A percentile compares a stretch with the other conserved stretches of the same genome.
phyloP scores from a whole-genome alignment of 2,329 filamentous ascomycete genomes.

The Arthroderma sp. region DNA sequence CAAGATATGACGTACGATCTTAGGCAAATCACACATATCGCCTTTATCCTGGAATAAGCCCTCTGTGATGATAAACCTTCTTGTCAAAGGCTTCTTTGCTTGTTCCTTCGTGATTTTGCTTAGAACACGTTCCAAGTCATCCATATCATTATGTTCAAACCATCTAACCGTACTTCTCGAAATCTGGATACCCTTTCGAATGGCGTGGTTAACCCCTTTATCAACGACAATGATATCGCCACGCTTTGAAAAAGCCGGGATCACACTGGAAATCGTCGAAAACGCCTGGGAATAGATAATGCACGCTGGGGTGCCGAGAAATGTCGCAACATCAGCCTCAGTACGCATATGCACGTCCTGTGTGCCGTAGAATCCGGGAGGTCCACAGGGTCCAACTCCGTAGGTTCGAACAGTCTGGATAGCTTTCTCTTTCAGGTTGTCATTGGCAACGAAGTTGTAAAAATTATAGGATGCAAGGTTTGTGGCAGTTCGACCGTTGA shows the following conservation, averaged over 20 bases:
- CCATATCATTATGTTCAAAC: conserved; percentile 95
- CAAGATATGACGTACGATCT: conserved; percentile 49
- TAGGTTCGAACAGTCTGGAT: conserved; percentile 90
- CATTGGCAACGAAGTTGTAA: conserved; percentile 92
- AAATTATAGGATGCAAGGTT: conserved; percentile 96
- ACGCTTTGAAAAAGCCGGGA: conserved; percentile 91
- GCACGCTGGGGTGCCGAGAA: conserved; percentile 73
- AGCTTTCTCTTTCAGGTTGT: conserved; percentile 85
- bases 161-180: conserved; percentile 81
- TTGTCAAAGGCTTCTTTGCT: conserved; percentile 72
- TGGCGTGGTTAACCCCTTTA: conserved; percentile 82
- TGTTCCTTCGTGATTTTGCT: conserved; percentile 79
- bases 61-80: conserved; percentile 92
- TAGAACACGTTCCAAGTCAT: conserved; percentile 76
- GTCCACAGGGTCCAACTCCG: conserved; percentile 90
- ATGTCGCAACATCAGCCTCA: conserved; percentile 83
- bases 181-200: conserved; percentile 88
- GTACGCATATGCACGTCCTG: conserved; percentile 98
- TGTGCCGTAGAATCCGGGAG: conserved; percentile 94
- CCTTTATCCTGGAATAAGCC: conserved; percentile 85
- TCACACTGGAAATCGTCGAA: conserved; percentile 91
- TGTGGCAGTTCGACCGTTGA: conserved; percentile 76
- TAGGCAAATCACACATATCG: conserved; percentile 72
- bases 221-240: conserved; percentile 96
- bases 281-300: conserved; percentile 96